Evolutionary conservation across 306 rosid species (phyloP).

Genomic region (Prunus armeniaca): DNA sequence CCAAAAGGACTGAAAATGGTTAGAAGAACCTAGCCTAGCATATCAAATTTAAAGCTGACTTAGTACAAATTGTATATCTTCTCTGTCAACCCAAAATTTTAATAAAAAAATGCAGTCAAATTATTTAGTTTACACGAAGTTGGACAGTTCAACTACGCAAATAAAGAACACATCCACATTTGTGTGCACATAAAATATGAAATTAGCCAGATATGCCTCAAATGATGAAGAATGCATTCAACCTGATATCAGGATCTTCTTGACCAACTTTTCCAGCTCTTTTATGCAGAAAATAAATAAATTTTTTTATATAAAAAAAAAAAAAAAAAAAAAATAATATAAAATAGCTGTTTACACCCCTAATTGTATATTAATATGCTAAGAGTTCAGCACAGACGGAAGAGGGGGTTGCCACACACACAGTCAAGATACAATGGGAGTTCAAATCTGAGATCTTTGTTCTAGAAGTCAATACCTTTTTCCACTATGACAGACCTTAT

Average conservation of each 20-base stretch:
- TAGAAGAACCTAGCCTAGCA: background rate
- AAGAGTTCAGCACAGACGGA: slow-evolving; percentile 33
- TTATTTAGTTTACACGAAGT: background rate
- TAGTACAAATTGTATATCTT: background rate
- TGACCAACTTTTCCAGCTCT: slow-evolving; percentile 29
- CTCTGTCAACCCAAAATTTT: background rate
- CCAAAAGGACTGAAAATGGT: background rate
- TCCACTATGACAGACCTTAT: no score
- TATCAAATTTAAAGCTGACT: background rate
- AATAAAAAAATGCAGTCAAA: background rate
- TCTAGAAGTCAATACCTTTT: no score
- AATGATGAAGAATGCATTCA: slow-evolving; percentile 15
- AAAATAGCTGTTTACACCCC: slow-evolving; percentile 2
- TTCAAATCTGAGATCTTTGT: background rate
- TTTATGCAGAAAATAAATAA: background rate
- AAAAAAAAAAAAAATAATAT: no score
- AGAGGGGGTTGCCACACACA: slow-evolving; percentile 1
- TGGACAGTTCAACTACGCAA: background rate
- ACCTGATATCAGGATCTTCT: slow-evolving; percentile 8
- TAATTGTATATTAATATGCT: slow-evolving; percentile 8
- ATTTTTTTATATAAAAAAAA: background rate
- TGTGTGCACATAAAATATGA: background rate
- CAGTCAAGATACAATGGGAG: background rate
- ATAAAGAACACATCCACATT: background rate
- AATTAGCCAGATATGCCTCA: slow-evolving; percentile 12